Conservation (phyloP, 345 rosid species). For the Hypericum androsaemum region DNA sequence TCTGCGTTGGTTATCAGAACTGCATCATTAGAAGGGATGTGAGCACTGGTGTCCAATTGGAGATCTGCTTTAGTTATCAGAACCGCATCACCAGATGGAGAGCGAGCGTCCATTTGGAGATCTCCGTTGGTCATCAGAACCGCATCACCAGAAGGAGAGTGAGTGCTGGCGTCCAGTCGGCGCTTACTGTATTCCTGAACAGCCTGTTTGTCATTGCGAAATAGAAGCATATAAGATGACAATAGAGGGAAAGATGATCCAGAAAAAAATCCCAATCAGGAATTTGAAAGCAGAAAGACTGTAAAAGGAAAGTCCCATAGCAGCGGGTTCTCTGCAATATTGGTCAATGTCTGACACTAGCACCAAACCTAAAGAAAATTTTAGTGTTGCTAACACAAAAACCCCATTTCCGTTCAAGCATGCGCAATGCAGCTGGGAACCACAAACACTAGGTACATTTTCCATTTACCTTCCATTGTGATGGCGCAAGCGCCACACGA, state of each 20-base stretch:
- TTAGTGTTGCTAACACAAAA: too few relatives aligned
- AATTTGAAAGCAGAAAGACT: too few relatives aligned
- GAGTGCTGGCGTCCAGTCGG: constrained; percentile 9
- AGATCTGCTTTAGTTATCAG: constrained; percentile 50
- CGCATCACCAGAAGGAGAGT: constrained; percentile 18
- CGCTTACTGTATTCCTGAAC: constrained; percentile 38
- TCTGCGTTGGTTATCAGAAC: too few relatives aligned
- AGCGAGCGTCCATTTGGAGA: too few relatives aligned
- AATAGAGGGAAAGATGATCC: neutral
- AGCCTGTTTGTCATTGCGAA: constrained; percentile 26
- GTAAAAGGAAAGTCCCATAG: too few relatives aligned
- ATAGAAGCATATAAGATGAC: constrained; percentile 2
- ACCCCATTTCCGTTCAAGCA: too few relatives aligned
- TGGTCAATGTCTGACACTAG: too few relatives aligned
- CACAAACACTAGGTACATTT: constrained; percentile 1
- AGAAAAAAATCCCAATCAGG: neutral
- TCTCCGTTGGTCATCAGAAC: too few relatives aligned
- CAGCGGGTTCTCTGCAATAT: too few relatives aligned
- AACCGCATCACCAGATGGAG: constrained; percentile 30
- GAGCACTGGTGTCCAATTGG: constrained; percentile 38
- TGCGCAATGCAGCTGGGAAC: neutral
- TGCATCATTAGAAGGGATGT: constrained; percentile 11
- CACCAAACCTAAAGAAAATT: too few relatives aligned
- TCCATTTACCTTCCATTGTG: constrained; percentile 68
- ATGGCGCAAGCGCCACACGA: constrained; percentile 48